phyloP scores from a whole-genome alignment of 306 rosid genomes.

The Neltuma alba region DNA sequence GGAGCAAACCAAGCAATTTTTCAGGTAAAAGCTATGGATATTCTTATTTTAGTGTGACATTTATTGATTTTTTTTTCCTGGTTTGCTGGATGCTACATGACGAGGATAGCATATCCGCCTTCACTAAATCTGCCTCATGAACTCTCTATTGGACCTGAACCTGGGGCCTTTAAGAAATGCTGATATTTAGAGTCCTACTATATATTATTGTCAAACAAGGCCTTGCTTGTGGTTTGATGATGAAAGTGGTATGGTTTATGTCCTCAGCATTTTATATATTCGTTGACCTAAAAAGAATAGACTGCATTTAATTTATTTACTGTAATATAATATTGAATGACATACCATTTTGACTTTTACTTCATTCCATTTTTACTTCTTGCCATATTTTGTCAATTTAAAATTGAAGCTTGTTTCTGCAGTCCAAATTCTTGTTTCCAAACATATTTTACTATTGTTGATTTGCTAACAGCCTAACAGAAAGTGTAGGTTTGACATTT shows the following conservation, averaged over 20 bases:
- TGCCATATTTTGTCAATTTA: background rate
- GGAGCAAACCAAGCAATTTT: slow-evolving; percentile 94
- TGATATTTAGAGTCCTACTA: slow-evolving; percentile 11
- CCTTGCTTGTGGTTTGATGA: slow-evolving; percentile 8
- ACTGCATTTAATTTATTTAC: slow-evolving; percentile 10
- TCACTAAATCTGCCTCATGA: background rate
- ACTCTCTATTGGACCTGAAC: background rate
- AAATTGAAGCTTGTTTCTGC: slow-evolving; percentile 5
- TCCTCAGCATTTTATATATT: background rate
- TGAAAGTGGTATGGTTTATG: background rate
- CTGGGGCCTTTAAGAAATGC: slow-evolving; percentile 9
- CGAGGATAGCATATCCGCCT: background rate
- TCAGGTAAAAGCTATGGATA: slow-evolving; percentile 58
- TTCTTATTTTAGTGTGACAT: slow-evolving; percentile 7
- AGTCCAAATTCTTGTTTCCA: background rate
- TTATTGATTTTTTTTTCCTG: background rate
- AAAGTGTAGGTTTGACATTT: slow-evolving; percentile 16
- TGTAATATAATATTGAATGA: background rate
- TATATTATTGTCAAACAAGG: background rate
- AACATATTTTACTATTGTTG: slow-evolving; percentile 5
- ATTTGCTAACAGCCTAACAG: slow-evolving; percentile 9
- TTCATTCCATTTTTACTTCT: background rate
- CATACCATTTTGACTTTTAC: background rate
- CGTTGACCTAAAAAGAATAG: background rate
- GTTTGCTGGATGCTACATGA: background rate